Evolutionary conservation across 768 basidiomycete species (phyloP).

Genomic region (Phlegmacium glaucopus): DNA sequence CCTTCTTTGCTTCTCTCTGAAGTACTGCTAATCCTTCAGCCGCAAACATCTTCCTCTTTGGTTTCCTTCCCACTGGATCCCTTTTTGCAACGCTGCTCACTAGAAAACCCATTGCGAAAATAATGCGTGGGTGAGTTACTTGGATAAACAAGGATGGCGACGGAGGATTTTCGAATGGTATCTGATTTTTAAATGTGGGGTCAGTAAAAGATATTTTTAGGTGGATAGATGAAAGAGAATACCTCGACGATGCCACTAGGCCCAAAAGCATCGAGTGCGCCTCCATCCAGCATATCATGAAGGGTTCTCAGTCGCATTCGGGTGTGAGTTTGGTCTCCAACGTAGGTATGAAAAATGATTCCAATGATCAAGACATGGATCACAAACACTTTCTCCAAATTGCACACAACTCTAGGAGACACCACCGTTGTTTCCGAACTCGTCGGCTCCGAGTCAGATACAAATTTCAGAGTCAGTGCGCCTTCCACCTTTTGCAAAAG

Average conservation of each 20-base stretch:
- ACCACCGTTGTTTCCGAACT: neutral
- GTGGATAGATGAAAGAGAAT: constrained; percentile 22
- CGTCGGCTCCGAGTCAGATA: neutral
- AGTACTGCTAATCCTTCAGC: constrained; percentile 53
- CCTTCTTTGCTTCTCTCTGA: constrained; percentile 43
- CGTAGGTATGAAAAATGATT: constrained; percentile 59
- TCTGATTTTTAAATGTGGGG: too few relatives aligned
- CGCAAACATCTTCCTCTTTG: constrained; percentile 70
- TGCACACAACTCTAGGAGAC: neutral
- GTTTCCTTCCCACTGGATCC: constrained; percentile 70
- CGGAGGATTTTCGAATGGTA: constrained; percentile 25
- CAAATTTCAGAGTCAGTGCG: constrained; percentile 39
- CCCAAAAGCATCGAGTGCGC: constrained; percentile 37
- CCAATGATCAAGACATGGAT: constrained; percentile 63
- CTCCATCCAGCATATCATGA: constrained; percentile 67
- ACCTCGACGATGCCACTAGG: constrained; percentile 32
- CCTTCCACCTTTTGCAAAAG: constrained; percentile 49
- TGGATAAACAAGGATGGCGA: constrained; percentile 50
- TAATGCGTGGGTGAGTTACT: constrained; percentile 63
- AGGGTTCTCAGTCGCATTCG: constrained; percentile 52
- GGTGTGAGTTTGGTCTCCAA: constrained; percentile 44
- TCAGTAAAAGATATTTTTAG: constrained; percentile 1
- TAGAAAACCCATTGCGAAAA: constrained; percentile 65
- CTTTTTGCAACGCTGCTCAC: constrained; percentile 65
- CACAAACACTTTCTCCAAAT: constrained; percentile 29